Evolutionary conservation across 2,329 filamentous ascomycete species (phyloP).

Genomic region (Neobulgaria alba): DNA sequence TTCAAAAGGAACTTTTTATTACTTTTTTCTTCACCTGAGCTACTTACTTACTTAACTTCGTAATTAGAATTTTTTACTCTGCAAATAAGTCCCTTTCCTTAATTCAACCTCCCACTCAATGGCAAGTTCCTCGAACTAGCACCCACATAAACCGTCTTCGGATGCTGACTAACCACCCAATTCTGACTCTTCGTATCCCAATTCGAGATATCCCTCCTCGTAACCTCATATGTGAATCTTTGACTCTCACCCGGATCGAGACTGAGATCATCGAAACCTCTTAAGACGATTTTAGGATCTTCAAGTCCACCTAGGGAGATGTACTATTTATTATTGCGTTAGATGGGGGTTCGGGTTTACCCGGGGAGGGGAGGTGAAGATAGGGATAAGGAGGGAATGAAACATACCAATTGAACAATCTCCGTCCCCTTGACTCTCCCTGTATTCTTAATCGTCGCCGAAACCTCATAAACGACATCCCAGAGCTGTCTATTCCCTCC

Average conservation of each 20-base stretch:
- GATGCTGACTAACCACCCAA: conserved; percentile 51
- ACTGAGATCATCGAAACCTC: conserved; percentile 71
- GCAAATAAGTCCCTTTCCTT: too few species aligned
- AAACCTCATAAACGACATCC: conserved; percentile 45
- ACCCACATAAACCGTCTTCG: conserved; percentile 27
- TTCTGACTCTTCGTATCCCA: conserved; percentile 74
- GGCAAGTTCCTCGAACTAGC: conserved; percentile 21
- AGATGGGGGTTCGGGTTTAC: conserved; percentile 30
- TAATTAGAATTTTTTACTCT: too few species aligned
- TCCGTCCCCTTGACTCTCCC: conserved; percentile 45
- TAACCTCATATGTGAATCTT: conserved; percentile 62
- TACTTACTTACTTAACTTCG: too few species aligned
- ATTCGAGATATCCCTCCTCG: conserved; percentile 75
- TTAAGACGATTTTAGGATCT: conserved; percentile 59
- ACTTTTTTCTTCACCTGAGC: too few species aligned
- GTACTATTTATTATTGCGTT: conserved; percentile 42
- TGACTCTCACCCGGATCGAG: conserved; percentile 58
- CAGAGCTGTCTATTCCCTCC: conserved; percentile 47
- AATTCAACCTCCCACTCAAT: conserved; percentile 9
- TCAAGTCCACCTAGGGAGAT: conserved; percentile 69
- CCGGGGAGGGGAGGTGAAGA: conserved; percentile 20
- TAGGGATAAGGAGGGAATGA: conserved; percentile 5
- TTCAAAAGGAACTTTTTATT: too few species aligned
- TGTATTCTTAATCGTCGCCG: conserved; percentile 47
- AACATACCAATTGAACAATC: conserved; percentile 42